A percentile compares a stretch with the other conserved stretches of the same genome.
These are phyloP conservation scores for Hansenula lynferdii DNA, from an alignment of 1,139 yeast genomes.

Conservation along the genomic window DNA sequence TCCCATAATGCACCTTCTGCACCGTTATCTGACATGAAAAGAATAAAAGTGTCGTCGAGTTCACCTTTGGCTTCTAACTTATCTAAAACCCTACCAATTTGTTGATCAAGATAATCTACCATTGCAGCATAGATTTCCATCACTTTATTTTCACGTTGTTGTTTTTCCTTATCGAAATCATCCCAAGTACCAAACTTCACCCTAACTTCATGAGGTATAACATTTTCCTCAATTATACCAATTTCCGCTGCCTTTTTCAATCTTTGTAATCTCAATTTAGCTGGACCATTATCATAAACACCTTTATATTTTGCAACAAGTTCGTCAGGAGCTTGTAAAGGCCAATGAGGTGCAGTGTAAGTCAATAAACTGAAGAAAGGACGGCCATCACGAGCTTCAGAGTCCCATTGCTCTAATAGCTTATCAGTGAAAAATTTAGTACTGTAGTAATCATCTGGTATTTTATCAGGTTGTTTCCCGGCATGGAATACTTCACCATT, in stretches of 20 bases:
- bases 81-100: conserved; percentile 44
- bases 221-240: conserved; percentile 40
- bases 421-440: conserved; percentile 41
- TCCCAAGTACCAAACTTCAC: conserved; percentile 39
- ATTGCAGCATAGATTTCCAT: conserved; percentile 58
- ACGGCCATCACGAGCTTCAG: conserved; percentile 25
- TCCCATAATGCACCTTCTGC: conserved; percentile 57
- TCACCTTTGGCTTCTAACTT: conserved; percentile 36
- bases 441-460: conserved; percentile 46
- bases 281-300: conserved; percentile 45
- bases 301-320: conserved; percentile 44
- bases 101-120: conserved; percentile 50
- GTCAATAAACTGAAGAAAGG: conserved; percentile 52
- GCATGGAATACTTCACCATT: conserved; percentile 16
- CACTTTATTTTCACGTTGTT: conserved; percentile 32
- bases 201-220: conserved; percentile 41
- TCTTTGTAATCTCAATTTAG: conserved; percentile 34
- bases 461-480: conserved; percentile 8
- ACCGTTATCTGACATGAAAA: conserved; percentile 57
- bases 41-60: conserved; percentile 46
- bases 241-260: conserved; percentile 35
- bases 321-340: conserved; percentile 50
- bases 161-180: conserved; percentile 33
- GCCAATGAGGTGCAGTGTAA: conserved; percentile 62
- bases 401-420: conserved; percentile 32